Evolutionary conservation across 2,329 filamentous ascomycete species (phyloP).

Genomic region (Coleophoma crateriformis): DNA sequence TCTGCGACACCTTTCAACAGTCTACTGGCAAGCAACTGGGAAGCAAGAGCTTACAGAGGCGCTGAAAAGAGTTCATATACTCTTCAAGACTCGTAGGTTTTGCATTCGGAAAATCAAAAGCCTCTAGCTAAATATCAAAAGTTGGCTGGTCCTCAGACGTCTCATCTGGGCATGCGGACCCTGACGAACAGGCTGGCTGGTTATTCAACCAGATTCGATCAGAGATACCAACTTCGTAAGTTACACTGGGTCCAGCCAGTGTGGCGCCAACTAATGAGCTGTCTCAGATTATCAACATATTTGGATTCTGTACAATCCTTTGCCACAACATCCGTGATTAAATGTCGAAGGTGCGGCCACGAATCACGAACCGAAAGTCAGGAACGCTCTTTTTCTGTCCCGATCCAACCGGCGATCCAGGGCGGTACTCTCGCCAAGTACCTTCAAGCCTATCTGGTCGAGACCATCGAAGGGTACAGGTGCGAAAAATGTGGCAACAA

Average conservation of each 20-base stretch:
- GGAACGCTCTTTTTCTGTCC: slow-evolving; percentile 19
- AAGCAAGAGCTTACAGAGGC: slow-evolving; percentile 3
- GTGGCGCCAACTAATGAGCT: neutral
- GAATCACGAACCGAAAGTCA: slow-evolving; percentile 12
- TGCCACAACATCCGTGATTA: slow-evolving; percentile 10
- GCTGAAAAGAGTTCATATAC: slow-evolving; percentile 5
- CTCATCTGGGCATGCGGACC: slow-evolving; percentile 21
- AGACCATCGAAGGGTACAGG: slow-evolving; percentile 17
- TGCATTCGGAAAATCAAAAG: neutral
- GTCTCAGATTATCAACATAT: slow-evolving; percentile 6
- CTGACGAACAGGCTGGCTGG: slow-evolving; percentile 23
- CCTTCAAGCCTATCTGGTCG: slow-evolving; percentile 15
- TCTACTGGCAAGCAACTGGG: slow-evolving; percentile 11
- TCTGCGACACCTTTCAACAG: slow-evolving; percentile 5
- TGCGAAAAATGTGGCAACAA: slow-evolving; percentile 19
- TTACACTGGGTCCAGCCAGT: neutral
- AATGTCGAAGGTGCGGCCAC: slow-evolving; percentile 19
- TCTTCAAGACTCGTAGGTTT: slow-evolving; percentile 9
- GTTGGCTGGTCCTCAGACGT: slow-evolving; percentile 16
- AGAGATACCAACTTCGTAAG: slow-evolving; percentile 22
- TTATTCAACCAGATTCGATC: slow-evolving; percentile 16
- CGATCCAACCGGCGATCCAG: slow-evolving; percentile 14
- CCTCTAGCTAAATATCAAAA: neutral
- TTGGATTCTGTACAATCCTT: slow-evolving; percentile 16
- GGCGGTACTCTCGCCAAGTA: slow-evolving; percentile 14